Evolutionary conservation across 192 early-diverging fungal genomes (phyloP).

Genomic region (Thamnidium elegans): DNA sequence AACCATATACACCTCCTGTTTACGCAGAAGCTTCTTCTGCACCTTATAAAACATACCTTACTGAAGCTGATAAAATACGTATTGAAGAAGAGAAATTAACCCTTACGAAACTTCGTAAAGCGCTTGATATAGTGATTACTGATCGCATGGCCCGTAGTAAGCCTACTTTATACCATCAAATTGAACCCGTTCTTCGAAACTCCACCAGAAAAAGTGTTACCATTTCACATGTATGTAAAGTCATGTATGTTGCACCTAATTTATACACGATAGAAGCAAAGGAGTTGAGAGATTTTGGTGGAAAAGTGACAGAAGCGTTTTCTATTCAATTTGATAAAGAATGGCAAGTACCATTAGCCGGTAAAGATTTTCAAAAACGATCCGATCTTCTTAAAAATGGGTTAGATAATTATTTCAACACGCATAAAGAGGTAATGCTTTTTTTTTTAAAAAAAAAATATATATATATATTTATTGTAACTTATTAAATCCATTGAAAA

Average conservation of each 20-base stretch:
- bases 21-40: neutral
- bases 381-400: neutral
- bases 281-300: constrained; percentile 10
- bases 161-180: constrained; percentile 16
- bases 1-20: neutral
- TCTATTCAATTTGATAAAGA: neutral
- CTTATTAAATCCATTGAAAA: neutral
- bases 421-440: constrained; percentile 7
- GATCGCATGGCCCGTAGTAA: constrained; percentile 10
- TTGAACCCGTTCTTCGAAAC: constrained; percentile 15
- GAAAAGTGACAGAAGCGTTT: constrained; percentile 15
- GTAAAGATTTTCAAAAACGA: constrained; percentile 14
- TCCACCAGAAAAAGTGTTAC: constrained; percentile 2
- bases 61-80: constrained; percentile 2
- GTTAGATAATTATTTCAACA: constrained; percentile 7
- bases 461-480: neutral
- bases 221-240: constrained; percentile 3
- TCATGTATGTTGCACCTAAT: constrained; percentile 15
- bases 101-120: constrained; percentile 12
- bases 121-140: constrained; percentile 16
- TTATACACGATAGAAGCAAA: constrained; percentile 9
- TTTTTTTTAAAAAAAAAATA: too few relatives aligned
- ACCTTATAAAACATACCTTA: constrained; percentile 8
- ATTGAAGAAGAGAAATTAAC: constrained; percentile 15
- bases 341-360: constrained; percentile 4